These are phyloP conservation scores for Agrocybe pediades DNA, from an alignment of 768 basidiomycete species.

Conservation along the genomic window DNA sequence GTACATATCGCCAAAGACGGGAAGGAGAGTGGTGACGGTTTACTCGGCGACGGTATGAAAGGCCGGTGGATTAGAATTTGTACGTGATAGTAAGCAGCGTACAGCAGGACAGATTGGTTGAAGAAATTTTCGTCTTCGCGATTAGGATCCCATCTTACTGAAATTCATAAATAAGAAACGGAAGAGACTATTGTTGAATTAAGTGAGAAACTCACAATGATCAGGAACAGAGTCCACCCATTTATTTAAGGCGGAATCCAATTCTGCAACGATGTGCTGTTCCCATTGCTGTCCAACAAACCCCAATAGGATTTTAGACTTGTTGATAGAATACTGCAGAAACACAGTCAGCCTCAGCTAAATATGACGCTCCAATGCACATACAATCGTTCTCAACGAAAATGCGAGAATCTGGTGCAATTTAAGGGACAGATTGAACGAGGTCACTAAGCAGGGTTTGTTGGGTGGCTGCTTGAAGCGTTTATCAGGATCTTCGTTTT, in stretches of 20 bases:
- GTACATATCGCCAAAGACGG: slow-evolving; percentile 78
- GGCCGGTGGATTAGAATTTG: slow-evolving; percentile 80
- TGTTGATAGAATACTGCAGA: slow-evolving; percentile 80
- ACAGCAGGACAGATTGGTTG: slow-evolving; percentile 63
- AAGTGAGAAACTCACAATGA: slow-evolving; percentile 42
- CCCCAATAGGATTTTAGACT: slow-evolving; percentile 64
- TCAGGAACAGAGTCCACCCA: slow-evolving; percentile 72
- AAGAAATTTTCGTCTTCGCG: slow-evolving; percentile 47
- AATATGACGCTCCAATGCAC: slow-evolving; percentile 20
- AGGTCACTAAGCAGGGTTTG: slow-evolving; percentile 57
- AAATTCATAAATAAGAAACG: neutral
- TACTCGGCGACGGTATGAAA: slow-evolving; percentile 65
- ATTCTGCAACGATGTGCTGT: slow-evolving; percentile 64
- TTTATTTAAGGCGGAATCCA: slow-evolving; percentile 71
- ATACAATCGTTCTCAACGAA: slow-evolving; percentile 62
- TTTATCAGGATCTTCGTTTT: slow-evolving; percentile 52
- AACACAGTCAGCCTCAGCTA: neutral
- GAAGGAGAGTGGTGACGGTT: slow-evolving; percentile 49
- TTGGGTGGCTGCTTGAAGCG: slow-evolving; percentile 72
- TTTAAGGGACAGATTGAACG: slow-evolving; percentile 57
- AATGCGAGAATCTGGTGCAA: slow-evolving; percentile 68
- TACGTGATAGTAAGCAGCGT: slow-evolving; percentile 51
- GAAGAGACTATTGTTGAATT: neutral
- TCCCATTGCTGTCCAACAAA: slow-evolving; percentile 68
- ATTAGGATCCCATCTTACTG: slow-evolving; percentile 58